Evolutionary conservation across 495 filamentous ascomycete genomes (phyloP).

Genomic region (Tuber microsphaerosporum): DNA sequence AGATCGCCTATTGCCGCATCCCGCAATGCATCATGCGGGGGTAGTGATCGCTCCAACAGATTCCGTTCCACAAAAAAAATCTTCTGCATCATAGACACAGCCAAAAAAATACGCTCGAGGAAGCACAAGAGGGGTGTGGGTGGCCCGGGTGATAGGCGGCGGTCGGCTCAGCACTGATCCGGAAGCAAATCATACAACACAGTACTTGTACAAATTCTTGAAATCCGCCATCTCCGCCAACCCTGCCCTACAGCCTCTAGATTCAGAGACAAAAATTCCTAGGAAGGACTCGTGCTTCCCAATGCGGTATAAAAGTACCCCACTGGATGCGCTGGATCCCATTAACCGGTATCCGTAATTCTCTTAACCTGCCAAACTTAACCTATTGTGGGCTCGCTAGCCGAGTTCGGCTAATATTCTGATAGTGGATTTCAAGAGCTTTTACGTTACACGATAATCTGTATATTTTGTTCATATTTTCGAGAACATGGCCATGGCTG

Average conservation of each 20-base stretch:
- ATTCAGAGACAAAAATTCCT: background rate
- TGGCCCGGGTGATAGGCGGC: background rate
- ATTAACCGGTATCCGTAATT: background rate
- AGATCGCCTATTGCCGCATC: background rate
- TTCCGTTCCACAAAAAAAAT: background rate
- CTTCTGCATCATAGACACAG: background rate
- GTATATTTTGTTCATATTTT: background rate
- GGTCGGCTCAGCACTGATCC: background rate
- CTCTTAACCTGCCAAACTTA: background rate
- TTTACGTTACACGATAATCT: background rate
- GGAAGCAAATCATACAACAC: background rate
- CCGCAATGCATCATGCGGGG: background rate
- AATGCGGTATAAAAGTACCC: background rate
- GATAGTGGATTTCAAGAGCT: background rate
- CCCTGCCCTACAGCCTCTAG: background rate
- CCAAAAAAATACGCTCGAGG: background rate
- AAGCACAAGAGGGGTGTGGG: background rate
- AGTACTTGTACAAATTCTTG: background rate
- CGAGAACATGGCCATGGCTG: background rate
- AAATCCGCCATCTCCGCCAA: background rate
- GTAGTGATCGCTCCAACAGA: constrained; percentile 2
- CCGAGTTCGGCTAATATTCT: background rate
- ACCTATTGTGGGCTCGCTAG: background rate
- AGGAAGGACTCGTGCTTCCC: background rate
- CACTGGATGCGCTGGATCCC: background rate